Percentiles rank a stretch among this genome's conserved stretches.
These are phyloP conservation scores for Pascua guehoae DNA, from an alignment of 1,284 basidiomycete species.

Conservation along the genomic window DNA sequence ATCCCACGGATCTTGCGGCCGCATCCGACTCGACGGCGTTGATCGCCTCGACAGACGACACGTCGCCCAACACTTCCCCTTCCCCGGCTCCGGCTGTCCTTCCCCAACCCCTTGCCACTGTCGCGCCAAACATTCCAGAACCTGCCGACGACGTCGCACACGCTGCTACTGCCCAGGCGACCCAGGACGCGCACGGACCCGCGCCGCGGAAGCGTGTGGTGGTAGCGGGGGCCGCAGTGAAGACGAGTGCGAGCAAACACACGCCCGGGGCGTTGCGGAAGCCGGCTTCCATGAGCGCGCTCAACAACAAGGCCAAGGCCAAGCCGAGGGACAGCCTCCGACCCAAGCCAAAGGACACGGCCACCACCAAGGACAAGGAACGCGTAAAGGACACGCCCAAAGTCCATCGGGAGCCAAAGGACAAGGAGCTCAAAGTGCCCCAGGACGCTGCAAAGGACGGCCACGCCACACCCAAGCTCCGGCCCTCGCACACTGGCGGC, in stretches of 20 bases:
- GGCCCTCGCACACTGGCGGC: background rate
- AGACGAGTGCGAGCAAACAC: background rate
- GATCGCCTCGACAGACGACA: background rate
- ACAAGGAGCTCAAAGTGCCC: background rate
- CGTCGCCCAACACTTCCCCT: background rate
- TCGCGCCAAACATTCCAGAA: no score
- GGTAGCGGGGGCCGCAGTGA: background rate
- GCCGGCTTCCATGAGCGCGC: no score
- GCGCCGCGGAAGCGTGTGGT: no score
- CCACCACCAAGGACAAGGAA: background rate
- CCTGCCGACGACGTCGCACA: no score
- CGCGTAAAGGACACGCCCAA: background rate
- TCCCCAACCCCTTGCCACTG: no score
- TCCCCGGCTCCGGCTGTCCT: background rate
- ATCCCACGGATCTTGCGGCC: no score
- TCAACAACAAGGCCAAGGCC: no score
- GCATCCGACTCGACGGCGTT: no score
- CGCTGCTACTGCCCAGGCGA: no score
- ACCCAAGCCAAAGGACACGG: background rate
- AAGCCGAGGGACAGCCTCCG: no score
- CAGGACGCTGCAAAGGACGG: background rate
- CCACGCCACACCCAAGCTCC: constrained; percentile 3
- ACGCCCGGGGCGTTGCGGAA: background rate
- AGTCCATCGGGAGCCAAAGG: background rate
- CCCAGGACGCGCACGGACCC: no score